Base-by-base conservation (phyloP, 495 filamentous ascomycete genomes). In the Bacidia gigantensis region DNA sequence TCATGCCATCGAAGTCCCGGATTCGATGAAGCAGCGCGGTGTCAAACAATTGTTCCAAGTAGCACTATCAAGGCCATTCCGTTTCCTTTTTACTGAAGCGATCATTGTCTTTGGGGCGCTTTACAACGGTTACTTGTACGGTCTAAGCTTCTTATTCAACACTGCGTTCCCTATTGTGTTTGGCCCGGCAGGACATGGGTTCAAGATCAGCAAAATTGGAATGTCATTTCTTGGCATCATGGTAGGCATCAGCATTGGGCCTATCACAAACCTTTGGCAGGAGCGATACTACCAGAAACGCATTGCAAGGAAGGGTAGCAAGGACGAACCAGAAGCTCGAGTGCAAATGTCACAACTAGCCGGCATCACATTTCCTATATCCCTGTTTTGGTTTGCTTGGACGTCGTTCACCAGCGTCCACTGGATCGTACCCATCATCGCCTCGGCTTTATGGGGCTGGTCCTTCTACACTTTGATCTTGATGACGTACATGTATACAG, bases 391-490 rank as follows among this genome's bases (percentile, higher is more conserved):
- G 67, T 73, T 72, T 52, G 69, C 66, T 44, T 73, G 70, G 67
- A 70, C 68, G 18, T 68, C 64, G 24, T 72, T 67, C 46, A 52
- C 49, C 5, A 66, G 57, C 47, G 62, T 75, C 18, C 69, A 71
- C 51, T 73, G 65, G 66, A 64, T 74, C 35, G 67, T 73, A 0
- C 72, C 72, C 0, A 70, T 76, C n/a, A 62, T 74, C 42, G 72
- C 69, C 0, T 68, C 67, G 0, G 60, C 65, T 64, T 48, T 73
- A 61, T 55, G 70, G 70, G 49, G 47, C 17, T 63, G 64, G 65
- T 56, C 59, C 11, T 65, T 67, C 53, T 67, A 63, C 45, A 65
- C 58, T 11, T 49, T 65, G 23, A 62, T 65, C 18, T 29, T 66
- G 17, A 67, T 63, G 60, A 60, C 51, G 17, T 62, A 64, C 48